Evolutionary conservation across 306 rosid genomes (phyloP), one percentile per base, ranked within the genome.

Genomic region (Gastrolobium villosum): DNA sequence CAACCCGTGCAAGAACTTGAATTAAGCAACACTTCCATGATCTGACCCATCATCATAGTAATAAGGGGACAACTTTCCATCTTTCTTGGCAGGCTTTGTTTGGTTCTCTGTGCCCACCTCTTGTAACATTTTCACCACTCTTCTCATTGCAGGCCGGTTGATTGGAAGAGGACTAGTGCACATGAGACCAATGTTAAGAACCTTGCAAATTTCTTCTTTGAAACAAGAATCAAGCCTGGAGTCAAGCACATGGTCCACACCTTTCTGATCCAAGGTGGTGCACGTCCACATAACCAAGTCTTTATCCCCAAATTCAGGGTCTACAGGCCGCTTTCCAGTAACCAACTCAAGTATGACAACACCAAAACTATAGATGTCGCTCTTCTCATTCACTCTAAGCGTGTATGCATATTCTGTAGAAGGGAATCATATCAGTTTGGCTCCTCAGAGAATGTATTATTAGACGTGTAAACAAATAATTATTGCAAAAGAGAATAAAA

Each of bases 141-240:
- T 81, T 63, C 94, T 84, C 94, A 87, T 90, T 6, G 91, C 79
- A 2, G 94, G 94, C 36, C 91, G 80, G 81, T 90, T 87, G 65
- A 90, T 86, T 2, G 94, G 98, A 56, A 94, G 97, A 77, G 98
- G 97, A 54, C 91, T 94, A 2, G 98, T 94, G 91, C 98, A 94
- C 74, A 89, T 84, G 32, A 94, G 90, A 4, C 96, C 98, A 56
- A 94, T 84, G 82, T 94, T 89, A 45, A 94, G 91, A 70, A 94
- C 93, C 88, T 83, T 94, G 89, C 92, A 80, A 20, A 92, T 81
- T 31, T 92, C 97, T 67, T 89, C 93, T 81, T 88, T 90, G 91
- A 71, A 87, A 81, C 93, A 89, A 26, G 91, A 70, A 26, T 90
- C 94, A 0, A 94, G 91, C 61, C 91, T 88, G 2, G 89, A 63